Percentiles rank a stretch among this genome's conserved stretches.
phyloP scores from a whole-genome alignment of 305 asterid species.

The Rubia balearica region DNA sequence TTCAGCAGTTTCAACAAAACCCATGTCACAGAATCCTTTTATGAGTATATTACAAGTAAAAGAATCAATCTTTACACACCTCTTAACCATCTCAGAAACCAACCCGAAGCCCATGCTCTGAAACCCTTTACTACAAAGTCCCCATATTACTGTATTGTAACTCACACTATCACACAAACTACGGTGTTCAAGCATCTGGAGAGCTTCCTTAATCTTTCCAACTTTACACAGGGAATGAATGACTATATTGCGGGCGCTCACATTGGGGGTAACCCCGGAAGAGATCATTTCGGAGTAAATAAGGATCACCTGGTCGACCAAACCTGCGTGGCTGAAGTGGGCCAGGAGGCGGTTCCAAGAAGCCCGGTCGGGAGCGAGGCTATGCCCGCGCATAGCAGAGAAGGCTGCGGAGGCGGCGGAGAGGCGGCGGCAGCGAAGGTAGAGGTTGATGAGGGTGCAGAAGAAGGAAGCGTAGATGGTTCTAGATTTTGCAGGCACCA shows the following conservation, averaged over 20 bases:
- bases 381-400: constrained; percentile 56
- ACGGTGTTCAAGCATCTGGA: constrained; percentile 42
- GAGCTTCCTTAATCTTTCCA: constrained; percentile 45
- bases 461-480: constrained; percentile 51
- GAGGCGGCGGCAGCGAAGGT: constrained; percentile 69
- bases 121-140: constrained; percentile 51
- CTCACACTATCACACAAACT: constrained; percentile 50
- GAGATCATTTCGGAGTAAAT: constrained; percentile 56
- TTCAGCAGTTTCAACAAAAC: constrained; percentile 51
- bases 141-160: constrained; percentile 89
- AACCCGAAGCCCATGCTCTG: constrained; percentile 56
- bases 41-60: constrained; percentile 68
- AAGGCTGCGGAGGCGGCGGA: constrained; percentile 51
- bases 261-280: constrained; percentile 45
- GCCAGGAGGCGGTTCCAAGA: constrained; percentile 58
- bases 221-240: constrained; percentile 59
- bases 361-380: constrained; percentile 38
- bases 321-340: constrained; percentile 60
- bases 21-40: constrained; percentile 76
- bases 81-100: constrained; percentile 72
- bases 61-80: constrained; percentile 36
- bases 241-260: constrained; percentile 55
- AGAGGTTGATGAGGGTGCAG: constrained; percentile 83
- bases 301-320: constrained; percentile 54
- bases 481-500: constrained; percentile 12